Evolutionary conservation across 192 early-diverging fungal genomes (phyloP).

Genomic region (Gorgonomyces haynaldii): DNA sequence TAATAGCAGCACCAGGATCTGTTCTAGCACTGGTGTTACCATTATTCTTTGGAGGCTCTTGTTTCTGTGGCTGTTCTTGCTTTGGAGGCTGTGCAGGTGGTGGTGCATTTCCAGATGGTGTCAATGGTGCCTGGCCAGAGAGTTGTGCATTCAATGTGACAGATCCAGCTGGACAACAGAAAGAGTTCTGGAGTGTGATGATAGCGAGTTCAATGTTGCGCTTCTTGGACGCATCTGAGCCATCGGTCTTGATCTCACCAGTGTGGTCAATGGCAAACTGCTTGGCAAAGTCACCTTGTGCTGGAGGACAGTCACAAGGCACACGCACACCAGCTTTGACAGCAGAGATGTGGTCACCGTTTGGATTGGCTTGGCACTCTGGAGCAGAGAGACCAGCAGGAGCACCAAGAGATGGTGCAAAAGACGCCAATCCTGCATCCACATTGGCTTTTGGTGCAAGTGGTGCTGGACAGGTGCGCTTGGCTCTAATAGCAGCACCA

Average conservation of each 20-base stretch:
- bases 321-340: background rate
- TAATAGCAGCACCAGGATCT: conserved; percentile 2
- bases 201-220: background rate
- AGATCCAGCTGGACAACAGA: conserved; percentile 2
- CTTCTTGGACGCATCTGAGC: too few relatives aligned
- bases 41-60: too few relatives aligned
- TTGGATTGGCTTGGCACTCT: background rate
- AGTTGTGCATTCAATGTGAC: conserved; percentile 2
- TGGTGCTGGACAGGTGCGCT: background rate
- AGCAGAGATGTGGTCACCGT: background rate
- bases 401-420: conserved; percentile 1
- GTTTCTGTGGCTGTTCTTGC: too few relatives aligned
- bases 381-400: background rate
- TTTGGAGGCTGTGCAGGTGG: background rate
- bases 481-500: conserved; percentile 1
- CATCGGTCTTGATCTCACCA: background rate
- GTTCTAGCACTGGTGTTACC: background rate
- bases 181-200: background rate
- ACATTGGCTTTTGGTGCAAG: background rate
- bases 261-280: conserved; percentile 1
- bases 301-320: conserved; percentile 3
- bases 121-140: background rate
- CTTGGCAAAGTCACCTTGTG: background rate
- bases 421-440: background rate
- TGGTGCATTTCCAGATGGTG: background rate